Conservation (phyloP, 306 rosid genomes). For the Senna siamea region DNA sequence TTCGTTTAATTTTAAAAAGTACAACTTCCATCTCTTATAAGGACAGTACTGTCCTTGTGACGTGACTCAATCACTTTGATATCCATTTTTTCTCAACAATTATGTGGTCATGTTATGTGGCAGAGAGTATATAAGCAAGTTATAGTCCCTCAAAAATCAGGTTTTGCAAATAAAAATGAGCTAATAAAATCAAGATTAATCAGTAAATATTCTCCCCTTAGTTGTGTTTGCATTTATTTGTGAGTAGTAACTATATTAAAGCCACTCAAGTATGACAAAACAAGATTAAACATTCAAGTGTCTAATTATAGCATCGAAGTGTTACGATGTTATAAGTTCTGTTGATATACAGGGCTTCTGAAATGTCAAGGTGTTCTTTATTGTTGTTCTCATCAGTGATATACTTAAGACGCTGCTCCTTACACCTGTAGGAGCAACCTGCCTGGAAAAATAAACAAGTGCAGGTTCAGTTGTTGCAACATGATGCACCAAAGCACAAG, state of each 20-base stretch:
- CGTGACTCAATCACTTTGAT: too few relatives aligned
- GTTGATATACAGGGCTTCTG: neutral
- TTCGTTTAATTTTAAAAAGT: too few relatives aligned
- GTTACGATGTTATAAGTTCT: neutral
- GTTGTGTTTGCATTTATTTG: too few relatives aligned
- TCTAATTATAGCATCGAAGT: too few relatives aligned
- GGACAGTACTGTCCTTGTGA: too few relatives aligned
- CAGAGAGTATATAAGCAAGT: too few relatives aligned
- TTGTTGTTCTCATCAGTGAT: constrained; percentile 30
- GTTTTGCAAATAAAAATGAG: neutral
- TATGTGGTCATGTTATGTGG: too few relatives aligned
- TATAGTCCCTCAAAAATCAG: neutral
- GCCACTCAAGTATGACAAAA: constrained; percentile 1
- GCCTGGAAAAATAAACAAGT: constrained; percentile 44
- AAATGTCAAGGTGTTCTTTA: constrained; percentile 7
- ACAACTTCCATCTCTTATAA: too few relatives aligned
- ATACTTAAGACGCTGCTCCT: constrained; percentile 10
- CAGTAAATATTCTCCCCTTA: neutral
- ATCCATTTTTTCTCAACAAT: too few relatives aligned
- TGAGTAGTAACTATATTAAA: constrained; percentile 9
- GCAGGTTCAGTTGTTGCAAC: constrained; percentile 18
- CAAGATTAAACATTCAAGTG: constrained; percentile 31
- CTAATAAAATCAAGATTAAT: neutral
- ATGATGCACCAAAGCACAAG: constrained; percentile 20
- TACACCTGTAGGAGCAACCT: constrained; percentile 14